Evolutionary conservation across 805 yeast genomes (phyloP).

Genomic region (Nakazawaea sp.): DNA sequence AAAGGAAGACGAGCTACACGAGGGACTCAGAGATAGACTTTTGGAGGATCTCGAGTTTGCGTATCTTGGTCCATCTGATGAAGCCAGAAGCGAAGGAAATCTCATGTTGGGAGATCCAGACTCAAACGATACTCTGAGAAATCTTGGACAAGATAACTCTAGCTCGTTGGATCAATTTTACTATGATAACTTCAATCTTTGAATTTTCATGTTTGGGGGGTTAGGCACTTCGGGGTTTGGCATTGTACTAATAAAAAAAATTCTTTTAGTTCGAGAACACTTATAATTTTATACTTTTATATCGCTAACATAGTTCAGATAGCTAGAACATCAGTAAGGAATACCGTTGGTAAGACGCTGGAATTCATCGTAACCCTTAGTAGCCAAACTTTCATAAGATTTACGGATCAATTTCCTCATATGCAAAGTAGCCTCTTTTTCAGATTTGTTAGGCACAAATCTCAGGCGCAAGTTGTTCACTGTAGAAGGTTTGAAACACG

Average conservation of each 20-base stretch:
- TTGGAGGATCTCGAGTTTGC: slow-evolving; percentile 4
- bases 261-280: background rate
- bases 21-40: slow-evolving; percentile 6
- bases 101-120: background rate
- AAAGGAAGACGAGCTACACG: slow-evolving; percentile 14
- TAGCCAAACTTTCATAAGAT: slow-evolving; percentile 81
- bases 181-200: slow-evolving; percentile 1
- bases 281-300: too few relatives aligned
- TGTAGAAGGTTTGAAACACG: slow-evolving; percentile 89
- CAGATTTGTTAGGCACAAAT: slow-evolving; percentile 75
- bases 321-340: slow-evolving; percentile 51
- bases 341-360: slow-evolving; percentile 95
- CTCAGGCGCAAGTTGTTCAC: slow-evolving; percentile 70
- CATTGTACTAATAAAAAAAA: background rate
- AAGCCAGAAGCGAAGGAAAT: background rate
- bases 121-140: too few relatives aligned
- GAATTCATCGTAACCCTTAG: slow-evolving; percentile 96
- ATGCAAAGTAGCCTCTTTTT: slow-evolving; percentile 75
- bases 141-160: background rate
- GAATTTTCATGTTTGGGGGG: background rate
- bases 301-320: background rate
- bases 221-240: background rate
- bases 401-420: slow-evolving; percentile 72
- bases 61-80: background rate
- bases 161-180: background rate